Conservation (phyloP, 2,329 filamentous ascomycete species). For the Sphaerulina vaccinii region DNA sequence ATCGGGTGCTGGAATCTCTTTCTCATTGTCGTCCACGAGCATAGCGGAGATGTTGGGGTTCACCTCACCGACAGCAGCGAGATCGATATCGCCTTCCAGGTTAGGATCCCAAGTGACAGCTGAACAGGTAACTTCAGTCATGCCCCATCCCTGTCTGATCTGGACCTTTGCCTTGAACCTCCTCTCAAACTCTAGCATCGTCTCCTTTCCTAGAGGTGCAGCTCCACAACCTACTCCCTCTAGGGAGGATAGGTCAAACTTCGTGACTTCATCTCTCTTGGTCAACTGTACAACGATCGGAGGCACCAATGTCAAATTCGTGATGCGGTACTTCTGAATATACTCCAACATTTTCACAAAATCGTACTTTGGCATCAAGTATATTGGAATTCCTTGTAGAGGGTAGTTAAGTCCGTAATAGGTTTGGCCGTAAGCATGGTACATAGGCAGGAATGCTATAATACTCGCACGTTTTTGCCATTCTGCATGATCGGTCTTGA, state of each 20-base stretch:
- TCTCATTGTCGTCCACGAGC: conserved; percentile 45
- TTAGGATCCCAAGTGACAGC: conserved; percentile 61
- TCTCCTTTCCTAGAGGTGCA: conserved; percentile 53
- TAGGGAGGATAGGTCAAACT: conserved; percentile 63
- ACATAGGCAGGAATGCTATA: conserved; percentile 73
- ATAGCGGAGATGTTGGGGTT: conserved; percentile 11
- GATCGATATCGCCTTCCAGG: conserved; percentile 36
- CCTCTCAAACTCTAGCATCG: conserved; percentile 21
- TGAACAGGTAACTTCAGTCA: conserved; percentile 72
- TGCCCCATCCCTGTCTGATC: conserved; percentile 55
- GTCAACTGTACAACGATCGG: conserved; percentile 69
- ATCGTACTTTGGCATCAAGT: conserved; percentile 51
- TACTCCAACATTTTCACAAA: conserved; percentile 56
- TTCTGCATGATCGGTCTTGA: conserved; percentile 49
- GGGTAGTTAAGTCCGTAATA: conserved; percentile 39
- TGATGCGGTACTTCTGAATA: conserved; percentile 68
- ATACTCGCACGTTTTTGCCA: conserved; percentile 30
- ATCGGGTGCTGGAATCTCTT: conserved; percentile 53
- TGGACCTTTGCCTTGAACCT: conserved; percentile 58
- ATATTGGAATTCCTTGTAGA: conserved; percentile 26
- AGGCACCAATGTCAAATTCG: conserved; percentile 67
- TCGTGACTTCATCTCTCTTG: conserved; percentile 55
- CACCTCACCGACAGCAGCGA: conserved; percentile 13
- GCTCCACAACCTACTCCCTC: conserved; percentile 58
- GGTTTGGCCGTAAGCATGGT: conserved; percentile 59